A percentile compares a stretch with the other conserved stretches of the same genome.
Conservation (phyloP, 352 stramenopile genomes). For the Globisporangium cederbergense region DNA sequence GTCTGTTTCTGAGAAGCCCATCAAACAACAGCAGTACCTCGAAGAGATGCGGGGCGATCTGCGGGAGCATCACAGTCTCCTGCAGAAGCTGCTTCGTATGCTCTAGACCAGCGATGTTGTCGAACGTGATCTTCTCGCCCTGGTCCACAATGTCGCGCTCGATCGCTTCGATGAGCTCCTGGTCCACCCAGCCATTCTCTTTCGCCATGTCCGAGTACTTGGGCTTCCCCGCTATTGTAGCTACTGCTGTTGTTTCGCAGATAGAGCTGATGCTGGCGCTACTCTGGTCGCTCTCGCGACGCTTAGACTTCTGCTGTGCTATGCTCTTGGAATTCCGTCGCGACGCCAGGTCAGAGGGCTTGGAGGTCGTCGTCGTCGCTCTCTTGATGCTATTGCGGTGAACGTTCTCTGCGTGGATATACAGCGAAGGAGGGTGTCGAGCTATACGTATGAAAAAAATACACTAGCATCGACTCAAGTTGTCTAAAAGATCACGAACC, state of each 20-base stretch:
- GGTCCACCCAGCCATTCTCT: constrained; percentile 68
- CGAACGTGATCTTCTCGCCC: constrained; percentile 63
- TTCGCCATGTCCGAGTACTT: constrained; percentile 81
- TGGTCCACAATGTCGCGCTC: constrained; percentile 85
- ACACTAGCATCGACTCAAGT: neutral
- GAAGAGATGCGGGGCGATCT: constrained; percentile 82
- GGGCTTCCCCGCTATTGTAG: constrained; percentile 26
- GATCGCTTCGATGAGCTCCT: constrained; percentile 84
- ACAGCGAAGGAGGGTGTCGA: neutral
- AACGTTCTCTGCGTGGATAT: constrained; percentile 4
- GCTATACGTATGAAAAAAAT: too few species aligned
- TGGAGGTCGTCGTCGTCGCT: constrained; percentile 8
- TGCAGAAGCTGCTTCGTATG: constrained; percentile 82
- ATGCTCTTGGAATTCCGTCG: constrained; percentile 12
- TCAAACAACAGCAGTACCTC: constrained; percentile 27
- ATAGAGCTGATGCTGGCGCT: constrained; percentile 7
- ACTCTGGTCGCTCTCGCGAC: constrained; percentile 18
- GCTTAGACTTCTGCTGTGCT: constrained; percentile 10
- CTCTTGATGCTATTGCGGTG: constrained; percentile 19
- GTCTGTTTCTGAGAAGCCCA: neutral
- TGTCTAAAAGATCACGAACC: neutral
- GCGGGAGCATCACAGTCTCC: constrained; percentile 83
- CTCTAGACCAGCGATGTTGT: constrained; percentile 71
- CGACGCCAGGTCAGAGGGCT: constrained; percentile 1
- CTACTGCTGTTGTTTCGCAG: neutral